Conservation (phyloP, 2,329 filamentous ascomycete species). For the Ophiosphaerella narmari region DNA sequence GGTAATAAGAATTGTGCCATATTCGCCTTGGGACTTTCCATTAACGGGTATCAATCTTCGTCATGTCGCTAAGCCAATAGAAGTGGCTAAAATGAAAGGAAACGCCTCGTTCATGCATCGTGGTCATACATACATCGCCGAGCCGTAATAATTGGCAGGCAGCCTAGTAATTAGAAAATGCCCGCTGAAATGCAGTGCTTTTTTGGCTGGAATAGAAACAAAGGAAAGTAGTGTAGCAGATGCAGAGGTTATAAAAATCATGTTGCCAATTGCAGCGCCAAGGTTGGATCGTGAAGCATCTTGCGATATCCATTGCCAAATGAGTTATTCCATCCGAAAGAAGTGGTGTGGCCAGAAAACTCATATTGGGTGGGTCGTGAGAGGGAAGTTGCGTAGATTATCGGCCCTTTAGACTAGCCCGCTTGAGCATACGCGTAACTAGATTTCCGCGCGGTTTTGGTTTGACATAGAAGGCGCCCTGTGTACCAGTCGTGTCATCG, state of each 20-base stretch:
- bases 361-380: not conserved
- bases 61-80: slow-evolving; percentile 11
- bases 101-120: slow-evolving; percentile 34
- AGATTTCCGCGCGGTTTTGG: slow-evolving; percentile 40
- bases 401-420: slow-evolving; percentile 40
- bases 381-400: slow-evolving; percentile 3
- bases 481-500: slow-evolving; percentile 52
- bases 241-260: not conserved
- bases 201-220: not conserved
- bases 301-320: not conserved
- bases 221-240: slow-evolving; percentile 1
- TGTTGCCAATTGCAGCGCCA: not conserved
- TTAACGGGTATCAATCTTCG: slow-evolving; percentile 14
- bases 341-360: not conserved
- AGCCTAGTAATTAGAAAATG: slow-evolving; percentile 17
- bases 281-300: slow-evolving; percentile 5
- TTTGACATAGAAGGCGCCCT: slow-evolving; percentile 53
- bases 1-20: not conserved
- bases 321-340: not conserved
- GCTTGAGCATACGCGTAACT: slow-evolving; percentile 43
- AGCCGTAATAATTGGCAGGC: not conserved
- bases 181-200: slow-evolving; percentile 32
- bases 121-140: slow-evolving; percentile 24
- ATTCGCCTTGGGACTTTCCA: not conserved
- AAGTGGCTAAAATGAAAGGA: slow-evolving; percentile 10